Percentiles rank a stretch among this genome's conserved stretches.
phyloP scores from a whole-genome alignment of 805 yeast genomes.

The Myxozyma neotropica region DNA sequence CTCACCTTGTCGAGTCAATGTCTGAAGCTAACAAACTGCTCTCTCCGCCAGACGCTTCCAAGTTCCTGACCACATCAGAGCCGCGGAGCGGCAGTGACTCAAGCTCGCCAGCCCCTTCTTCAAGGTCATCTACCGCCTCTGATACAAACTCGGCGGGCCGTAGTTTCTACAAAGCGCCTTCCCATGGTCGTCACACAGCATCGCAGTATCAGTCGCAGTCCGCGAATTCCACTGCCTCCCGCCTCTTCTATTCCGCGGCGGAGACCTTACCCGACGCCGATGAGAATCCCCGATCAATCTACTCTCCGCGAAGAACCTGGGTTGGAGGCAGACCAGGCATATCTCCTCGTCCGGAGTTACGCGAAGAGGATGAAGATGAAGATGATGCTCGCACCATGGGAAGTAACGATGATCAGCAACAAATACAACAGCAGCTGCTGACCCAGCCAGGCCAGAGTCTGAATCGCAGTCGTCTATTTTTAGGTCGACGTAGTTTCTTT shows the following conservation, averaged over 20 bases:
- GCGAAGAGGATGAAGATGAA: conserved; percentile 24
- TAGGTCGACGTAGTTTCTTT: conserved; percentile 14
- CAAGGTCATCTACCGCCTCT: conserved; percentile 1
- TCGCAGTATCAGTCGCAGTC: conserved; percentile 1
- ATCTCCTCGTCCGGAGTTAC: conserved; percentile 7
- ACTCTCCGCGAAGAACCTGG: conserved; percentile 28
- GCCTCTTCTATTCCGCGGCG: conserved; percentile 27
- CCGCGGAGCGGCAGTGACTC: conserved; percentile 11
- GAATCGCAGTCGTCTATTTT: conserved; percentile 15
- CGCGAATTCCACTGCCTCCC: conserved; percentile 16
- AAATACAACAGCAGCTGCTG: neutral
- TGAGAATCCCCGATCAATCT: conserved; percentile 19
- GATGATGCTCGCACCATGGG: conserved; percentile 25
- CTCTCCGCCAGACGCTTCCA: conserved; percentile 24
- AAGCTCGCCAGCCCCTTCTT: neutral
- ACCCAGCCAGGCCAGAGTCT: conserved; percentile 5
- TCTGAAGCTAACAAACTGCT: neutral
- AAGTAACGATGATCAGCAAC: conserved; percentile 6
- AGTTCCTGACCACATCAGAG: conserved; percentile 26
- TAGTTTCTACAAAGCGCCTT: neutral
- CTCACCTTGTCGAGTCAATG: neutral
- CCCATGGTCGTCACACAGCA: neutral
- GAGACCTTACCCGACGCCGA: conserved; percentile 21
- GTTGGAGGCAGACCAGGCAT: neutral
- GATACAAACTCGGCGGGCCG: neutral